These are phyloP conservation scores for Fusarium odoratissimum DNA, from an alignment of 2,329 filamentous ascomycete genomes.

Conservation along the genomic window DNA sequence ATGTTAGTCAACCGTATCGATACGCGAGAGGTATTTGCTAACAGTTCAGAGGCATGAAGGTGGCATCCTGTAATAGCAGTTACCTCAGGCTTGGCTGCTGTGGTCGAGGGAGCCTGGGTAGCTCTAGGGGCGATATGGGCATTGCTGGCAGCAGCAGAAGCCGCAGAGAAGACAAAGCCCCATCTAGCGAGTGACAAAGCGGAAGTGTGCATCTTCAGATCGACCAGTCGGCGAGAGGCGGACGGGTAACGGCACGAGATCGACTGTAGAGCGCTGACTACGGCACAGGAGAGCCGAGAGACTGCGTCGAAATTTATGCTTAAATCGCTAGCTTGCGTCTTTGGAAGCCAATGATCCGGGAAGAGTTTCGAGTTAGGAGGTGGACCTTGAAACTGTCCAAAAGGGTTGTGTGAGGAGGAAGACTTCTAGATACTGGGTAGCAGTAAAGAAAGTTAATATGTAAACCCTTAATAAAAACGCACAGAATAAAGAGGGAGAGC, in stretches of 20 bases:
- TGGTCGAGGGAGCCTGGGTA: conserved; percentile 46
- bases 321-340: conserved; percentile 10
- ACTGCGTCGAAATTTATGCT: conserved; percentile 20
- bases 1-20: conserved; percentile 7
- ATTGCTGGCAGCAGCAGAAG: conserved; percentile 22
- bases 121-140: conserved; percentile 45
- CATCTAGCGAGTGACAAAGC: conserved; percentile 32
- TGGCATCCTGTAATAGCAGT: conserved; percentile 57
- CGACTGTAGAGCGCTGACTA: not conserved
- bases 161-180: conserved; percentile 30
- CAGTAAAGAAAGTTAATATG: not conserved
- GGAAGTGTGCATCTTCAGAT: conserved; percentile 29
- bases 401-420: conserved; percentile 12
- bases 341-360: not conserved
- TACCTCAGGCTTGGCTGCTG: conserved; percentile 41
- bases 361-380: not conserved
- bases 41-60: conserved; percentile 56
- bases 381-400: conserved; percentile 7
- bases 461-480: not conserved
- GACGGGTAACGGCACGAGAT: conserved; percentile 4
- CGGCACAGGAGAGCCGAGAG: conserved; percentile 9
- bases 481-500: conserved; percentile 3
- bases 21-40: conserved; percentile 29
- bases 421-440: not conserved
- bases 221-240: not conserved